These are phyloP conservation scores for Piper betle DNA, from an alignment of 164 flowering plant species.

Conservation along the genomic window DNA sequence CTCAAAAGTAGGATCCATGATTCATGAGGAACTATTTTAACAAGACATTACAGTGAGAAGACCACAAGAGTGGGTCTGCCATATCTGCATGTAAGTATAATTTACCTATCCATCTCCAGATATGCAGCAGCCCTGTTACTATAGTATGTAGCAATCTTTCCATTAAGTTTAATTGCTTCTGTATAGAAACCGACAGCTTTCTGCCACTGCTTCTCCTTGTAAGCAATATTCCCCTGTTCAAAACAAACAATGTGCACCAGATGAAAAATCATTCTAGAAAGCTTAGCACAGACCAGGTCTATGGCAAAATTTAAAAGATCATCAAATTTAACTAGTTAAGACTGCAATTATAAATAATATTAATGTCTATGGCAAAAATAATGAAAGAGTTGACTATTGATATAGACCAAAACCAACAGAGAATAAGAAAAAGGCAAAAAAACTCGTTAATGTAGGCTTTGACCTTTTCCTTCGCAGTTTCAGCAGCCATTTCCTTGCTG, in stretches of 20 bases:
- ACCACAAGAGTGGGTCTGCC: too few species aligned
- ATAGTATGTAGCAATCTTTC: constrained; percentile 80
- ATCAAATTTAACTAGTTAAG: too few species aligned
- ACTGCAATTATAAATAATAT: too few species aligned
- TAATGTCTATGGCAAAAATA: too few species aligned
- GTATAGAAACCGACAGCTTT: constrained; percentile 72
- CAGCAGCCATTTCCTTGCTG: constrained; percentile 62
- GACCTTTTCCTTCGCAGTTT: constrained; percentile 90
- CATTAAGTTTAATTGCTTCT: constrained; percentile 78
- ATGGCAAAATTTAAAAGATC: neutral
- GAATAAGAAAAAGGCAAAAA: neutral
- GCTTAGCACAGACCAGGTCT: neutral
- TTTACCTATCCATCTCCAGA: constrained; percentile 79
- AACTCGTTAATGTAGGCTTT: neutral
- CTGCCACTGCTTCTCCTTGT: constrained; percentile 78
- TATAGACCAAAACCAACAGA: too few species aligned
- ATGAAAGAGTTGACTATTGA: too few species aligned
- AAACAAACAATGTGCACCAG: neutral
- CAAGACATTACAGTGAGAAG: neutral
- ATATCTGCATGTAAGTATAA: too few species aligned
- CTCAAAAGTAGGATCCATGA: too few species aligned
- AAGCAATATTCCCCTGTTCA: constrained; percentile 86
- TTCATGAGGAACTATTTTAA: neutral
- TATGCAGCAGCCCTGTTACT: constrained; percentile 95
- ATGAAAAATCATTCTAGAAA: too few species aligned